Conservation (phyloP, 106 monocot species). For the Alisma plantagoaquatica region DNA sequence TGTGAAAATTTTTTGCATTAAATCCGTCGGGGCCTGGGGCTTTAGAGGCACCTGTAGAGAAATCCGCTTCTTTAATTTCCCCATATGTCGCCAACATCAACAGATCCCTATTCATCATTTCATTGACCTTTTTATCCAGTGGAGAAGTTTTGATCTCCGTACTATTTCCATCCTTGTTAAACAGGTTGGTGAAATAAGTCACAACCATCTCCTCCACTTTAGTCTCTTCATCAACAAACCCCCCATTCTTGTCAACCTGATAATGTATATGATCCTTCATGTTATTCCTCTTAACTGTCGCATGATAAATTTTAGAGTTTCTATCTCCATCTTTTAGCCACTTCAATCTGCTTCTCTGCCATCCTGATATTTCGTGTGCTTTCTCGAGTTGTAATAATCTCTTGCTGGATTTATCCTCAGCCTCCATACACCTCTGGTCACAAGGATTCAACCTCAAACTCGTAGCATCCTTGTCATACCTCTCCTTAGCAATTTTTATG, state of each 20-base stretch:
- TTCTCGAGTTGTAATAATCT: not conserved
- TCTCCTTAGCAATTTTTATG: not conserved
- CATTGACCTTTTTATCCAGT: not conserved
- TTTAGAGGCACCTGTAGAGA: not conserved
- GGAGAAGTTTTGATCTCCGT: too few relatives aligned
- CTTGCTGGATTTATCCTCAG: not conserved
- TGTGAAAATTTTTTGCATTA: not conserved
- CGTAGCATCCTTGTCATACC: not conserved
- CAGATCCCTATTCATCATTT: not conserved
- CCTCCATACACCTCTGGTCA: not conserved
- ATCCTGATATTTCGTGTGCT: not conserved
- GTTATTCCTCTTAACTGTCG: not conserved
- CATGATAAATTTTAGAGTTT: not conserved
- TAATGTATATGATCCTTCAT: not conserved
- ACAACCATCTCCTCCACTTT: not conserved
- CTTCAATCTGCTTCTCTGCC: not conserved
- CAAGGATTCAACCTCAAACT: not conserved
- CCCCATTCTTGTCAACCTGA: too few relatives aligned
- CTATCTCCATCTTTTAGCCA: not conserved
- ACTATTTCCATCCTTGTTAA: too few relatives aligned
- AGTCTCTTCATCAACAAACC: too few relatives aligned
- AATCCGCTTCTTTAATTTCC: not conserved
- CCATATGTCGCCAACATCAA: not conserved
- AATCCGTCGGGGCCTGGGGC: not conserved
- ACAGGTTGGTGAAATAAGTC: not conserved